Conservation (phyloP, 2,329 filamentous ascomycete genomes). For the Aureobasidium lini region DNA sequence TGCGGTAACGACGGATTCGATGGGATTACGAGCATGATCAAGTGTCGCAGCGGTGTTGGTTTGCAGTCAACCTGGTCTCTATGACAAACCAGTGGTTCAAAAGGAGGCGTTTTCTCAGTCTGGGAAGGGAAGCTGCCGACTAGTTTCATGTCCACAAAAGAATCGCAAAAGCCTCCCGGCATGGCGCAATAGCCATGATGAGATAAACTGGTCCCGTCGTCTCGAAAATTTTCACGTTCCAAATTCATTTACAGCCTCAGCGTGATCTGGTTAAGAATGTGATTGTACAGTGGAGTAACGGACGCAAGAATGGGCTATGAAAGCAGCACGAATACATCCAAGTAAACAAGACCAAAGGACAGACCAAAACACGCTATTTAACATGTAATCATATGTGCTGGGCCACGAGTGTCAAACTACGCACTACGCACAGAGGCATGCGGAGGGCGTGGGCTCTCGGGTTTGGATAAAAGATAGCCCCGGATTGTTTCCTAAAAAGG, state of each 20-base stretch:
- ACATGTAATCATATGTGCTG: not conserved
- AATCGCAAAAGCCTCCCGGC: conserved; percentile 14
- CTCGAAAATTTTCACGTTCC: conserved; percentile 13
- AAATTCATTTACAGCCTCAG: not conserved
- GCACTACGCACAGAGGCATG: not conserved
- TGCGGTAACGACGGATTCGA: conserved; percentile 3
- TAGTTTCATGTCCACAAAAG: conserved; percentile 14
- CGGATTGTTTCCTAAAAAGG: conserved; percentile 3
- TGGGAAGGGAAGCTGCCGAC: conserved; percentile 14
- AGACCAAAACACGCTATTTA: not conserved
- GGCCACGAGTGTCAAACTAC: not conserved
- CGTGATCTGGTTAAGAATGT: not conserved
- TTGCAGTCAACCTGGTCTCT: conserved; percentile 13
- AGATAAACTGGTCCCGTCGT: conserved; percentile 13
- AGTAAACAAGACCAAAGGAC: not conserved
- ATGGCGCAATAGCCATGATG: conserved; percentile 15
- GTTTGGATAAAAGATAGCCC: not conserved
- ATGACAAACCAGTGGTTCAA: conserved; percentile 12
- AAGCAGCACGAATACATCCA: not conserved
- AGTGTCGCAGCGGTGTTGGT: conserved; percentile 13
- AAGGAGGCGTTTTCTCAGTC: conserved; percentile 14
- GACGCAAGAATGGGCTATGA: not conserved
- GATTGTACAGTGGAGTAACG: not conserved
- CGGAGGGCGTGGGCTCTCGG: not conserved
- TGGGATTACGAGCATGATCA: conserved; percentile 13